These are phyloP conservation scores for Sugiyamaella neomexicana DNA, from an alignment of 1,139 yeast genomes.

Conservation along the genomic window DNA sequence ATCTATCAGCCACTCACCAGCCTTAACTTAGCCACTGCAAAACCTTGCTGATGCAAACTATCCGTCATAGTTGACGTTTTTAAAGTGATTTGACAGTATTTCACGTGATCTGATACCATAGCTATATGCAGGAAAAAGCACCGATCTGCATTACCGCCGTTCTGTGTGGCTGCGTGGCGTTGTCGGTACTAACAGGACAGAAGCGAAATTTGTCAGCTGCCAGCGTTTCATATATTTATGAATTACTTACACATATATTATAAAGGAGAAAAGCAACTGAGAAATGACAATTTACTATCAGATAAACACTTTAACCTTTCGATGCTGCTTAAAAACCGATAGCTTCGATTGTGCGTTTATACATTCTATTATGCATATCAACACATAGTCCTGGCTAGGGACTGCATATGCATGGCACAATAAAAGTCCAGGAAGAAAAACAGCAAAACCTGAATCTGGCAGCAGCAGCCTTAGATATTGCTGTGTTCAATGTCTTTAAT, in stretches of 20 bases:
- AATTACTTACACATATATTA: no score
- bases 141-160: neutral
- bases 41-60: constrained; percentile 1
- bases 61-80: constrained; percentile 1
- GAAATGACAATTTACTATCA: no score
- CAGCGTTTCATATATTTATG: no score
- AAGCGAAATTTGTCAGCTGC: no score
- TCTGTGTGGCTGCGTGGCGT: neutral
- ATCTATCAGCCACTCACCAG: neutral
- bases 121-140: neutral
- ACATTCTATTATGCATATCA: no score
- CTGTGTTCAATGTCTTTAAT: neutral
- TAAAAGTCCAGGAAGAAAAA: no score
- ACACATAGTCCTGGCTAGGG: no score
- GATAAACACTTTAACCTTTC: no score
- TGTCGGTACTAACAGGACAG: neutral
- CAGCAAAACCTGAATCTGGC: neutral
- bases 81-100: neutral
- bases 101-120: constrained; percentile 7
- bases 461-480: neutral
- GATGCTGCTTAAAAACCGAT: no score
- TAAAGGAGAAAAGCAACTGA: no score
- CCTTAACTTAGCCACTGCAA: neutral
- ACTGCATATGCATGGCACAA: no score
- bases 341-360: no score